Base-by-base conservation (phyloP, 176 grass and related monocot genomes). In the Oryza longistaminata region DNA sequence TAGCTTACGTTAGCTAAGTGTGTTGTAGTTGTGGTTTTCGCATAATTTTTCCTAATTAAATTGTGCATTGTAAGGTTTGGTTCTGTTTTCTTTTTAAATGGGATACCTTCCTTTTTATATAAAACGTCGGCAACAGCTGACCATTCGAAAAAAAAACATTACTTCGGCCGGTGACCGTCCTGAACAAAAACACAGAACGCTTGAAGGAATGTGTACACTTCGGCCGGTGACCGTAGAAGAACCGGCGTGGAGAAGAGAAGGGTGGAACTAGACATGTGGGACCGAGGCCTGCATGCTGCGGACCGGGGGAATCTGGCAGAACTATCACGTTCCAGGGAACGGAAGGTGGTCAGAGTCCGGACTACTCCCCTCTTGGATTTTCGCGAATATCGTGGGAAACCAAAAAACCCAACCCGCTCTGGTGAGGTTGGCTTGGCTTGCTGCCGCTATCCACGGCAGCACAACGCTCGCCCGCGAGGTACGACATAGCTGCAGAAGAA, bases 281-380 rank as follows among this genome's bases (percentile, higher is more conserved):
- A 6, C 16, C 53, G 1, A 0, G 6, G n/a, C 75, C 68, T 50
- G 89, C 50, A 65, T 75, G 85, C 68, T 26, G 85, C 80, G 89
- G 81, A 66, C 89, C 70, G 67, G 67, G 43, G 89, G 89, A 94
- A 91, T 94, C 92, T 94, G 84, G 87, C 83, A 89, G 84, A 89
- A 91, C 76, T 67, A 87, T 89, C 89, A 89, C 87, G 89, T 89
- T 91, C 89, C 75, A 87, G 75, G 83, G 82, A 46, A 93, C 77
- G 71, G 64, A 85, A 43, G 26, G 21, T 10, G 74, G 74, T 81
- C 85, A 82, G 90, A 39, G 53, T 24, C 75, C 68, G 87, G 65
- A 48, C 76, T 27, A 25, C 27, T 0, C 5, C 16, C 87, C 26
- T 40, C 81, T 84, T 66, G 43, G 75, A 34, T 86, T 83, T 43